These are phyloP conservation scores for Cornus florida DNA, from an alignment of 148 eudicot species.

Conservation along the genomic window DNA sequence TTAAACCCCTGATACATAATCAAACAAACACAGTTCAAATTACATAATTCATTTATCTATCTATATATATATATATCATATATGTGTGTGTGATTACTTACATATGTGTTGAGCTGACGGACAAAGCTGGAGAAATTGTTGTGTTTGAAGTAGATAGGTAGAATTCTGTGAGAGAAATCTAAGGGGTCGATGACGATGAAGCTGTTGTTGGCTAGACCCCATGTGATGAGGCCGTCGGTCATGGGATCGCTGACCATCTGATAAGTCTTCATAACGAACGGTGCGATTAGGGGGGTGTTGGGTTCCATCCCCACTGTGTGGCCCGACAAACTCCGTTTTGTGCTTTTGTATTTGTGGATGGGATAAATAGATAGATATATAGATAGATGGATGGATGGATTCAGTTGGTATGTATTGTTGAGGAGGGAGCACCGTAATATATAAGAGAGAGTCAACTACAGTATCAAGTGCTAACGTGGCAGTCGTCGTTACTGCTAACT, in stretches of 20 bases:
- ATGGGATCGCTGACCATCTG: slow-evolving; percentile 68
- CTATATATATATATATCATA: too few relatives aligned
- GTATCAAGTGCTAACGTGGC: not conserved
- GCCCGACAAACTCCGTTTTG: not conserved
- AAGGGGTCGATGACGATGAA: slow-evolving; percentile 69
- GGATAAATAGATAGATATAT: not conserved
- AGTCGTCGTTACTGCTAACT: not conserved
- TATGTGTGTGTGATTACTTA: slow-evolving; percentile 19
- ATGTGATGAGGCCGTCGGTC: slow-evolving; percentile 51
- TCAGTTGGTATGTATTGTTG: not conserved
- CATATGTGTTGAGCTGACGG: slow-evolving; percentile 90
- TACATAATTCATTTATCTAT: too few relatives aligned
- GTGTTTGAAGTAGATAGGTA: slow-evolving; percentile 75
- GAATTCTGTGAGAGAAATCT: slow-evolving; percentile 54
- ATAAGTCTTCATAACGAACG: slow-evolving; percentile 74
- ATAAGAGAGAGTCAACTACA: not conserved
- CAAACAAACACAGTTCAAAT: not conserved
- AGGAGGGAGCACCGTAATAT: not conserved
- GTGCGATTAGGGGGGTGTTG: slow-evolving; percentile 37
- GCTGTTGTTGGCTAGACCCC: slow-evolving; percentile 73
- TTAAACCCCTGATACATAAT: slow-evolving; percentile 46
- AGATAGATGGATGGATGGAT: not conserved
- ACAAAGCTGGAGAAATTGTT: slow-evolving; percentile 89
- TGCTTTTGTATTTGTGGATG: not conserved
- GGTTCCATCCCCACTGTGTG: slow-evolving; percentile 16